Percentiles rank a stretch among this genome's conserved stretches.
Conservation (phyloP, 148 eudicot genomes). For the Rhododendron griersonianum region DNA sequence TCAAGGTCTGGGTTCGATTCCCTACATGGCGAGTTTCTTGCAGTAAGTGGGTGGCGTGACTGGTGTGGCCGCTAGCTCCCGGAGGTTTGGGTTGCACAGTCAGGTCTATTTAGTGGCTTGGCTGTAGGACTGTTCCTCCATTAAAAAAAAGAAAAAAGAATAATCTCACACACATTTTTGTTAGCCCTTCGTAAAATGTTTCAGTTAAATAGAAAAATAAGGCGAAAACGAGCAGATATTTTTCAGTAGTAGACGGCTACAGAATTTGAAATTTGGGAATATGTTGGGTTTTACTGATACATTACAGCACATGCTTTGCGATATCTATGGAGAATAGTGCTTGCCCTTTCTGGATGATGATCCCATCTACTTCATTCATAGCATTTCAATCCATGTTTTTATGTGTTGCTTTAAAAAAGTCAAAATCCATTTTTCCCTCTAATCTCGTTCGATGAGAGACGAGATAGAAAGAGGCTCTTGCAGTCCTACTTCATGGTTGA, state of each 20-base stretch:
- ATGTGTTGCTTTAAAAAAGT: background rate
- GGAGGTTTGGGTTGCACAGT: too few relatives aligned
- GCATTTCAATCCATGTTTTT: background rate
- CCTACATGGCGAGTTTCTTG: too few relatives aligned
- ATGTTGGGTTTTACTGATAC: background rate
- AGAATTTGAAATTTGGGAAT: background rate
- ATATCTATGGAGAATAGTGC: background rate
- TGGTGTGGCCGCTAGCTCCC: too few relatives aligned
- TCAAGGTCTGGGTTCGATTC: too few relatives aligned
- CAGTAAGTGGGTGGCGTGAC: too few relatives aligned
- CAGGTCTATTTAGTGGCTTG: too few relatives aligned
- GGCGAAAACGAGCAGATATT: background rate
- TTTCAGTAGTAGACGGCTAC: background rate
- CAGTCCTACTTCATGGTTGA: background rate
- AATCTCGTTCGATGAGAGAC: background rate
- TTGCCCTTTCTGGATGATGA: background rate
- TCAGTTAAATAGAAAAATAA: background rate
- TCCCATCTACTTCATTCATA: background rate
- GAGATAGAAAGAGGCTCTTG: background rate
- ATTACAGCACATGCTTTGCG: background rate
- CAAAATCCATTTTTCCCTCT: background rate
- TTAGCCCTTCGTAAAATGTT: background rate
- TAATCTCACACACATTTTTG: background rate
- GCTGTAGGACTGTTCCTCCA: too few relatives aligned
- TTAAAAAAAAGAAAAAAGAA: background rate